These are phyloP conservation scores for Fomitopsis serialis DNA, from an alignment of 768 basidiomycete genomes.

Conservation along the genomic window DNA sequence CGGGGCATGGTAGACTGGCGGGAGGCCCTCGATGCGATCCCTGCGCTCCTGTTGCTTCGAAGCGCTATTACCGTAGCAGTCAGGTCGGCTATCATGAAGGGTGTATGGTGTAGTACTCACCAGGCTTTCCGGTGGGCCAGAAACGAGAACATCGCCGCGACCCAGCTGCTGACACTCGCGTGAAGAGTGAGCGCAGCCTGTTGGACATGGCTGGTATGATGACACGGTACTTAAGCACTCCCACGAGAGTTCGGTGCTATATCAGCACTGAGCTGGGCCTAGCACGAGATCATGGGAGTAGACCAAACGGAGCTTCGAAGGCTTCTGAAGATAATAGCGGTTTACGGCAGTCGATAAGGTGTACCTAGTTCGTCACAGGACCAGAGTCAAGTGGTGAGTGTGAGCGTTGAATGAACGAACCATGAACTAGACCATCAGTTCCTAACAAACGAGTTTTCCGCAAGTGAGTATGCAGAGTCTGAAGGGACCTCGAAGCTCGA, in stretches of 20 bases:
- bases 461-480: no score
- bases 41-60: constrained; percentile 21
- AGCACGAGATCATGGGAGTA: no score
- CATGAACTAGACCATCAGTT: no score
- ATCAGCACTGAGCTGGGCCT: no score
- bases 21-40: constrained; percentile 20
- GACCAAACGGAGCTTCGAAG: no score
- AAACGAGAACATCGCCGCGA: constrained; percentile 13
- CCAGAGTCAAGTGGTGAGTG: no score
- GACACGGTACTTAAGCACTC: not conserved
- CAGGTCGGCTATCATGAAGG: not conserved
- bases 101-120: constrained; percentile 8
- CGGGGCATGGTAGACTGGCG: constrained; percentile 16
- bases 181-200: not conserved
- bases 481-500: no score
- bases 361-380: no score
- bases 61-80: constrained; percentile 8
- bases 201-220: not conserved
- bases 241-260: not conserved
- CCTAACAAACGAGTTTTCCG: no score
- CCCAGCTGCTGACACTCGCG: not conserved
- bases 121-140: constrained; percentile 21
- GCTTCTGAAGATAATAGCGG: no score
- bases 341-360: no score
- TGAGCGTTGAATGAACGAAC: no score